Percentiles rank a stretch among this genome's conserved stretches.
Conservation (phyloP, 2,329 filamentous ascomycete genomes). For the Didymella arachidicola region DNA sequence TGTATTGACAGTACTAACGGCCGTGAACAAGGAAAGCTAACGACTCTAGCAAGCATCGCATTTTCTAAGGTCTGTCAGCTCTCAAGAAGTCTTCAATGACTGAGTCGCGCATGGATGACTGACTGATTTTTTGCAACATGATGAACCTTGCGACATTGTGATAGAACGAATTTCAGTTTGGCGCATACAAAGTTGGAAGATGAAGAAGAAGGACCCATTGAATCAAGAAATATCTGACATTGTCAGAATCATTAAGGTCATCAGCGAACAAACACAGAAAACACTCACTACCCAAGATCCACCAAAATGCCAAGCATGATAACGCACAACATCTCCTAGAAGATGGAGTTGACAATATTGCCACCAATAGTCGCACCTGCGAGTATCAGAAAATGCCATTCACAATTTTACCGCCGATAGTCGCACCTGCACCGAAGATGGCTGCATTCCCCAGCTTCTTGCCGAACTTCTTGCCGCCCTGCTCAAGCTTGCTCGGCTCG, state of each 20-base stretch:
- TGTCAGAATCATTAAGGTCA: constrained; percentile 12
- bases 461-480: constrained; percentile 91
- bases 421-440: constrained; percentile 92
- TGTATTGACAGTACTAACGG: neutral
- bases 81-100: too few relatives aligned
- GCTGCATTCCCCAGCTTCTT: constrained; percentile 89
- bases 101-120: too few relatives aligned
- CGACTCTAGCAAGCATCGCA: too few relatives aligned
- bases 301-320: constrained; percentile 17
- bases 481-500: constrained; percentile 69
- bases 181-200: neutral
- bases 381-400: constrained; percentile 51
- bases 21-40: neutral
- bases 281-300: constrained; percentile 14
- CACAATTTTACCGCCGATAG: constrained; percentile 87
- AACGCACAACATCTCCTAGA: constrained; percentile 17
- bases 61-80: neutral
- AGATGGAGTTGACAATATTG: constrained; percentile 71
- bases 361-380: constrained; percentile 89
- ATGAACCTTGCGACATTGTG: too few relatives aligned
- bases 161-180: neutral
- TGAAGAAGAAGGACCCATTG: neutral
- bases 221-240: constrained; percentile 16
- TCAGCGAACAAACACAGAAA: neutral
- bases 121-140: too few relatives aligned